A percentile compares a stretch with the other conserved stretches of the same genome.
Evolutionary conservation across 352 stramenopile species (phyloP).

Genomic region (Globisporangium takayamanum): DNA sequence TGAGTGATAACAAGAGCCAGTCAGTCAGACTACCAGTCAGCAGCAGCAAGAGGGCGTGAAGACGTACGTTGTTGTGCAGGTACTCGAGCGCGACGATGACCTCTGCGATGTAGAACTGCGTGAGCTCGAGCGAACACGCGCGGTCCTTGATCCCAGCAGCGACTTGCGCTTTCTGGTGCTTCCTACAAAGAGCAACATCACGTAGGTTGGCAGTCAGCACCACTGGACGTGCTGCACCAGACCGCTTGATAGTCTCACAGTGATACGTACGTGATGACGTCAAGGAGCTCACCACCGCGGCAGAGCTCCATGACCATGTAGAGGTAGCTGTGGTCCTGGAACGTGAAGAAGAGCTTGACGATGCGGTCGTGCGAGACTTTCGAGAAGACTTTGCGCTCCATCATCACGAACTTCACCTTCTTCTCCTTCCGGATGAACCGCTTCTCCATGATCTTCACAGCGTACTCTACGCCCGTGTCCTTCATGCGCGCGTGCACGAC

Average conservation of each 20-base stretch:
- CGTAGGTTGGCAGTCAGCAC: background rate
- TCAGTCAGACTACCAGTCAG: background rate
- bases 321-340: constrained; percentile 84
- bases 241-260: background rate
- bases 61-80: constrained; percentile 79
- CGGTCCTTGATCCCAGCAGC: constrained; percentile 49
- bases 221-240: background rate
- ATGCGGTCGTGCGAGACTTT: constrained; percentile 85
- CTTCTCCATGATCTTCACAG: constrained; percentile 92
- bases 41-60: background rate
- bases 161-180: constrained; percentile 64
- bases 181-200: constrained; percentile 23
- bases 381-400: constrained; percentile 89
- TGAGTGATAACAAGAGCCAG: background rate
- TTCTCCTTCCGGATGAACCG: constrained; percentile 88
- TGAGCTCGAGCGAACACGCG: constrained; percentile 76
- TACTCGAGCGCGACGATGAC: constrained; percentile 92
- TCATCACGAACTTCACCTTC: constrained; percentile 90
- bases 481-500: constrained; percentile 89
- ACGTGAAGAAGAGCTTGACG: constrained; percentile 89
- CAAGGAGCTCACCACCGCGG: constrained; percentile 76
- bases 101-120: constrained; percentile 93
- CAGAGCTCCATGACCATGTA: constrained; percentile 91
- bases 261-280: constrained; percentile 75
- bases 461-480: constrained; percentile 78